These are phyloP conservation scores for Yamadazyma mexicana DNA, from an alignment of 1,139 yeast genomes.

Conservation along the genomic window DNA sequence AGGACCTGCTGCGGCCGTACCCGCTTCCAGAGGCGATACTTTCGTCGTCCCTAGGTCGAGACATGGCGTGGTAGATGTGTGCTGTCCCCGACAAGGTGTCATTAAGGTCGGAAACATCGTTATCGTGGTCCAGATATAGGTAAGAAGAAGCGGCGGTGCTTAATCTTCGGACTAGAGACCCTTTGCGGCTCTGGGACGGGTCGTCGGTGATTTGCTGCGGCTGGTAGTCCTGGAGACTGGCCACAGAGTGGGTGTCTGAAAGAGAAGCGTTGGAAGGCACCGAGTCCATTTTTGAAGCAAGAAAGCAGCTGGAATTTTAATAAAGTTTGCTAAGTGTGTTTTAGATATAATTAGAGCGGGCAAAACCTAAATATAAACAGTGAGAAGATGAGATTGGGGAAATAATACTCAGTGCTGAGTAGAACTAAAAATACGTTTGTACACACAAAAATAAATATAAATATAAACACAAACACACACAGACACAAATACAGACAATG, in stretches of 20 bases:
- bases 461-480: not conserved
- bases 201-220: not conserved
- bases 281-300: not conserved
- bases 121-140: not conserved
- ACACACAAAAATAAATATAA: too few relatives aligned
- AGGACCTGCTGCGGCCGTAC: not conserved
- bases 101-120: conserved; percentile 62
- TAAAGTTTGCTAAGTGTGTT: too few relatives aligned
- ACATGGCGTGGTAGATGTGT: conserved; percentile 1
- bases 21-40: not conserved
- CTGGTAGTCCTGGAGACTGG: not conserved
- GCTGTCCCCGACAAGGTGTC: conserved; percentile 67
- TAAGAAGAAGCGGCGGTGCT: conserved; percentile 1
- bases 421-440: too few relatives aligned
- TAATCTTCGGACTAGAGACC: conserved; percentile 2
- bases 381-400: too few relatives aligned
- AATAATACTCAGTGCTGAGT: too few relatives aligned
- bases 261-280: not conserved
- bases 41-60: not conserved
- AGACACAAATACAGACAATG: not conserved
- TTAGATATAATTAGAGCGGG: too few relatives aligned
- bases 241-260: not conserved
- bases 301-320: too few relatives aligned
- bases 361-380: too few relatives aligned
- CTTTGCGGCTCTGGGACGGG: not conserved